Conservation (phyloP, 2,329 filamentous ascomycete genomes). For the Fusarium sacchari region DNA sequence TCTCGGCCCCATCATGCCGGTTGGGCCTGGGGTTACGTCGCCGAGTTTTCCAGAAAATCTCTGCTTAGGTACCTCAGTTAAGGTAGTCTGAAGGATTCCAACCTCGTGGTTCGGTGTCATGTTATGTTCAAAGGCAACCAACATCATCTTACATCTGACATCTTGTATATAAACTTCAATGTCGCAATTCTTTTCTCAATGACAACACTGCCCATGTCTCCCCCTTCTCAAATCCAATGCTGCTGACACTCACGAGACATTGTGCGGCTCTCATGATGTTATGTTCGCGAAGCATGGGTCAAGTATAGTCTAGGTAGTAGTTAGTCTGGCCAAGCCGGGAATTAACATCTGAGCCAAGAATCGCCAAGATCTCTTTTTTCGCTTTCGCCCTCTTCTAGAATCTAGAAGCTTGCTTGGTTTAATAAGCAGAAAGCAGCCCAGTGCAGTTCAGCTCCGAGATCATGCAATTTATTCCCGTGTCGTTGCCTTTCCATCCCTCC, state of each 20-base stretch:
- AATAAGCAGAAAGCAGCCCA: not conserved
- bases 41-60: constrained; percentile 2
- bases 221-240: not conserved
- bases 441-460: not conserved
- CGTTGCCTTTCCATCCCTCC: not conserved
- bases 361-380: constrained; percentile 6
- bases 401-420: not conserved
- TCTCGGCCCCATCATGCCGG: constrained; percentile 20
- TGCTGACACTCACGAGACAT: not conserved
- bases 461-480: not conserved
- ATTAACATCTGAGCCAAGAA: not conserved
- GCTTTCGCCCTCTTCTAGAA: not conserved
- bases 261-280: not conserved
- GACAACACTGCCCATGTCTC: constrained; percentile 11
- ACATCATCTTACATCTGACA: not conserved
- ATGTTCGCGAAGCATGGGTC: no score
- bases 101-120: not conserved
- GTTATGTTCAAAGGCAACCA: not conserved
- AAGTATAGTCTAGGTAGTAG: not conserved
- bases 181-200: constrained; percentile 9
- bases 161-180: not conserved
- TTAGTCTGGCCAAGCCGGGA: constrained; percentile 25
- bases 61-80: not conserved
- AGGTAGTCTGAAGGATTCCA: not conserved
- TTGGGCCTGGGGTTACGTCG: not conserved